Percentiles rank a stretch among this genome's conserved stretches.
Evolutionary conservation across 257 asterid species (phyloP).

Genomic region (Craterostigma plantagineum): DNA sequence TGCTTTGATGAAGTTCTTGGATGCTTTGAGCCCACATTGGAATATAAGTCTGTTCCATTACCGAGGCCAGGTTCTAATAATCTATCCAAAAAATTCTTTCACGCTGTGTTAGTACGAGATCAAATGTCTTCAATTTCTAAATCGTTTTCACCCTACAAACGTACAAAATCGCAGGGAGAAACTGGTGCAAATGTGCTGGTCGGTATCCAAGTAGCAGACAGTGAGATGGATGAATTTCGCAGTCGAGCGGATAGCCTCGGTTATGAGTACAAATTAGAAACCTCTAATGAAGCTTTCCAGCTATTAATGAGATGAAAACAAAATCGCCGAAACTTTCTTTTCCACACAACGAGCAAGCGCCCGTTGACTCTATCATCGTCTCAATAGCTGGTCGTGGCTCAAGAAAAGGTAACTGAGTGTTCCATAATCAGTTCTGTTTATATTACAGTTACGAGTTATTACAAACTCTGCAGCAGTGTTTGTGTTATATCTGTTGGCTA

Average conservation of each 20-base stretch:
- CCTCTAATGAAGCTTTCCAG: conserved; percentile 48
- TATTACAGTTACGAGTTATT: too few species aligned
- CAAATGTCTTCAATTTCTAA: too few species aligned
- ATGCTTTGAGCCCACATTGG: conserved; percentile 84
- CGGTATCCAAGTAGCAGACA: conserved; percentile 58
- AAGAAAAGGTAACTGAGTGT: too few species aligned
- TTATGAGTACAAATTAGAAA: conserved; percentile 57
- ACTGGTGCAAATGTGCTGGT: conserved; percentile 93
- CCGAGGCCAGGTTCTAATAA: conserved; percentile 59
- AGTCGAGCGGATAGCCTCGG: conserved; percentile 54
- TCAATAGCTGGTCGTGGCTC: too few species aligned
- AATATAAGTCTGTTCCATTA: conserved; percentile 91
- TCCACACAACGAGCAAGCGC: conserved; percentile 33
- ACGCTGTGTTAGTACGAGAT: too few species aligned
- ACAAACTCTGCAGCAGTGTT: too few species aligned
- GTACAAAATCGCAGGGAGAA: conserved; percentile 50
- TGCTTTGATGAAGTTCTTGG: conserved; percentile 77
- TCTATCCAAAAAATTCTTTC: not conserved
- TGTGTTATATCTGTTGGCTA: too few species aligned
- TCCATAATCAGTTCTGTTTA: too few species aligned
- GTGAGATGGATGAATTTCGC: conserved; percentile 54
- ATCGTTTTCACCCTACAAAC: not conserved
- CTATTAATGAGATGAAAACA: conserved; percentile 47
- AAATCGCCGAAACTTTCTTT: not conserved
- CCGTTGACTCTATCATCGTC: conserved; percentile 45